Evolutionary conservation across 2,329 filamentous ascomycete species (phyloP).

Genomic region (Chaetomium olivaceum): DNA sequence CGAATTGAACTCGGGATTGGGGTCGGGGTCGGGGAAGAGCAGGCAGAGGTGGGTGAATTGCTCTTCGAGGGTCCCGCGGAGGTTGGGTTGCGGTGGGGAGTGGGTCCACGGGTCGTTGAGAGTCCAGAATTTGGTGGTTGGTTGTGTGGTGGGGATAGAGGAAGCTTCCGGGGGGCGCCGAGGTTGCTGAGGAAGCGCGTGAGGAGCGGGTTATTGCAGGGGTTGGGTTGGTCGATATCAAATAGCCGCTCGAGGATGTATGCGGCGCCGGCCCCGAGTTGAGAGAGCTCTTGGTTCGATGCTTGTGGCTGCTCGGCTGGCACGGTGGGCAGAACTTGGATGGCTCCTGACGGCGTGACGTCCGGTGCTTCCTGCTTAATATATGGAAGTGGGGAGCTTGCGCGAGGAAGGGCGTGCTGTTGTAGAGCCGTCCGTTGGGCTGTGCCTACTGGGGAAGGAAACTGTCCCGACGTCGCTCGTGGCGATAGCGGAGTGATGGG

Average conservation of each 20-base stretch:
- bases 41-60: constrained; percentile 22
- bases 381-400: background rate
- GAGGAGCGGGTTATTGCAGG: background rate
- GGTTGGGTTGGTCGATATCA: background rate
- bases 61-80: constrained; percentile 6
- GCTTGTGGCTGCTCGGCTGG: background rate
- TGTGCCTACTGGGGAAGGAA: background rate
- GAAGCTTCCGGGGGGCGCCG: background rate
- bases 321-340: background rate
- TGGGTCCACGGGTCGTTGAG: constrained; percentile 11
- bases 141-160: background rate
- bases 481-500: constrained; percentile 10
- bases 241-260: background rate
- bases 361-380: constrained; percentile 13
- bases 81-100: background rate
- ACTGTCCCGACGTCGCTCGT: background rate
- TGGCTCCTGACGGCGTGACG: background rate
- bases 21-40: constrained; percentile 13
- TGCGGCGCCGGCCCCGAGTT: background rate
- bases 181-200: background rate
- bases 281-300: background rate
- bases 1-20: background rate
- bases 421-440: background rate
- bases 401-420: too few species aligned
- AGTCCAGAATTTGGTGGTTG: constrained; percentile 1